These are phyloP conservation scores for Tolypocladium ovalisporum DNA, from an alignment of 2,329 filamentous ascomycete genomes.

Conservation along the genomic window DNA sequence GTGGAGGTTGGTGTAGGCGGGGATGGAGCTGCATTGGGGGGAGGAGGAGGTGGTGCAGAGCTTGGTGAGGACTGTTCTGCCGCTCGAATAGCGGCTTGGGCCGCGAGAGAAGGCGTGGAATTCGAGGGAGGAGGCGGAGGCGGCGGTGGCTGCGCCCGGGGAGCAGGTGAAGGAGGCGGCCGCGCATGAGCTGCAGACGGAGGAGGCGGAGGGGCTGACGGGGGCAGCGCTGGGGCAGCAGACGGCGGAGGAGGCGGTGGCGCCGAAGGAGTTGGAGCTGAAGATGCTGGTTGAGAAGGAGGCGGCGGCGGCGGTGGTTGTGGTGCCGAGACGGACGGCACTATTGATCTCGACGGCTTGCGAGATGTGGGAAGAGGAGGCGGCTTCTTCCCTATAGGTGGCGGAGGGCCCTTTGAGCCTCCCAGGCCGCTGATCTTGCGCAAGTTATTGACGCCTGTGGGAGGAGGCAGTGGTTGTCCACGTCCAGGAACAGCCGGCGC, in stretches of 20 bases:
- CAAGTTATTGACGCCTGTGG: conserved; percentile 36
- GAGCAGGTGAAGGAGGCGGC: conserved; percentile 27
- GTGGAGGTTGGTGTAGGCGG: conserved; percentile 27
- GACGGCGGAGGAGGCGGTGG: conserved; percentile 28
- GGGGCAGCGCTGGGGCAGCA: conserved; percentile 33
- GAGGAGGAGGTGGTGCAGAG: conserved; percentile 21
- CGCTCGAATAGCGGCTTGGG: conserved; percentile 32
- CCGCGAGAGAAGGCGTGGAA: conserved; percentile 26
- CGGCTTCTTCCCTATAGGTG: conserved; percentile 67
- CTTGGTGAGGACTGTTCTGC: conserved; percentile 28
- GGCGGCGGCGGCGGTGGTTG: conserved; percentile 17
- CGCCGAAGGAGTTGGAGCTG: conserved; percentile 30
- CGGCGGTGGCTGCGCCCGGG: conserved; percentile 20
- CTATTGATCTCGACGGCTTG: conserved; percentile 37
- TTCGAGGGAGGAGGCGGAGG: conserved; percentile 13
- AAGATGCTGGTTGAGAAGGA: conserved; percentile 22
- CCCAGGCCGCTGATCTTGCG: conserved; percentile 41
- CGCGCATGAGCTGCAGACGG: conserved; percentile 22
- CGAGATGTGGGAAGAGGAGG: conserved; percentile 50
- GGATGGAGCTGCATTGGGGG: conserved; percentile 12
- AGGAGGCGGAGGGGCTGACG: conserved; percentile 33
- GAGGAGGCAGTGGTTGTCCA: conserved; percentile 24
- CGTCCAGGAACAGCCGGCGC: conserved; percentile 50
- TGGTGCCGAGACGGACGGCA: conserved; percentile 18
- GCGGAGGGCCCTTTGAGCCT: conserved; percentile 46